Evolutionary conservation across 1,284 basidiomycete species (phyloP), one percentile per base, ranked within the genome.

Genomic region (Rhodotorula sp.): DNA sequence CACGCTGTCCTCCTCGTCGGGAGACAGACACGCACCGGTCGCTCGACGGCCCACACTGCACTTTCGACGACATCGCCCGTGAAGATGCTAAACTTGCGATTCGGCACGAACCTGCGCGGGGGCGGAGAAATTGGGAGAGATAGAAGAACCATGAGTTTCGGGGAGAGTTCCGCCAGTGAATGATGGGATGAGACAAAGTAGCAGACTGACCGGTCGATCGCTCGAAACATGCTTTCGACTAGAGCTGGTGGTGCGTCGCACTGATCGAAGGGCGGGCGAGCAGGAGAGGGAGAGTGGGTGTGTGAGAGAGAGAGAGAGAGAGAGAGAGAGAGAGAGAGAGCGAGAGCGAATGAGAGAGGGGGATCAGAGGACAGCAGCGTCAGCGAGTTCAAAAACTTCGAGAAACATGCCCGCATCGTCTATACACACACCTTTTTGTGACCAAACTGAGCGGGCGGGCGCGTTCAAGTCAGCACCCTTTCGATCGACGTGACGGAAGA

Each of bases 1-100:
- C 38, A 12, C 38, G 38, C 38, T 10, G 38, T 38, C 38, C 38
- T 38, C 38, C 5, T 43, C 10, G 10, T 43, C 38, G 38, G 38
- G 28, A 12, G 23, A 23, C 18, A 28, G 12, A 5, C 34, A 28
- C 57, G 55, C 38, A 76, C 73, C 5, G 67, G 47, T 21, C 70
- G 60, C 15, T 68, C 43, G 7, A 78, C 80, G 60, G 67, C 85
- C 86, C 85, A 81, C 0, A 76, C 75, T 1, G 75, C 75, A n/a
- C 60, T 64, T 43, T 87, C 86, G 15, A 87, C 83, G 8, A 87
- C 85, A 76, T 88, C 87, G 10, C 87, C 87, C 23, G 86, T 88
- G 70, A 87, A 87, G 58, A 88, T 84, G 5, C 85, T 83, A 75
- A 87, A 87, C 19, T 79, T 78, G 8, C 84, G 83, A 59, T 82